Evolutionary conservation across 2,329 filamentous ascomycete genomes (phyloP), one percentile per base, ranked within the genome.

Genomic region (Didymella pinodella): DNA sequence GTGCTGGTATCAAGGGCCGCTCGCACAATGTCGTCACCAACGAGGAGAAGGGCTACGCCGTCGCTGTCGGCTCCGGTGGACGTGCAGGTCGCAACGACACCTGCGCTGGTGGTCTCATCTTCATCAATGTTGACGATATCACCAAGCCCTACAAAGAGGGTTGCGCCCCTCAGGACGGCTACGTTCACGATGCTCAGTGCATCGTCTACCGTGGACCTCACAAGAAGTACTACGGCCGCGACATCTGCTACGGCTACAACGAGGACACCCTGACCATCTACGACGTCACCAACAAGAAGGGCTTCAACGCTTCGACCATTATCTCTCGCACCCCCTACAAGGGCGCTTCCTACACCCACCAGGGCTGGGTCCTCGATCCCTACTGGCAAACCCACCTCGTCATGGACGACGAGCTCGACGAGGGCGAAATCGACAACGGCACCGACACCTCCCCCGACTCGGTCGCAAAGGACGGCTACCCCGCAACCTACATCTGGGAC

Each of bases 151-250:
- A 74, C 34, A 80, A 79, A 6, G 81, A 83, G 18, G 85, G 85
- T 28, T 87, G 85, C 66, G 80, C 81, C 4, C 75, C 79, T n/a
- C 71, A 80, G 32, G 85, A 86, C 67, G 84, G 84, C 57, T 87
- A 87, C 67, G 83, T 86, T 18, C 85, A 87, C 69, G 85, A 87
- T 63, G 84, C 84, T 4, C 85, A 88, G 73, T 87, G 85, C 73
- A 78, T 87, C 29, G 80, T 83, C 46, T 85, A 85, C 75, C 79
- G 78, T 12, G 84, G 84, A 1, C 83, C 84, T 2, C 79, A 85
- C 65, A 74, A 73, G 54, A 72, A 78, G 47, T 86, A 84, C 74
- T 74, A 75, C 14, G 82, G 80, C 28, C 77, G 77, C 2, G 82
- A 86, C 45, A 85, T 86, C 63, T 86, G 84, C 79, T 84, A 83